A percentile compares a stretch with the other conserved stretches of the same genome.
phyloP scores from a whole-genome alignment of 129 eudicot species.

The Centaurea solstitialis region DNA sequence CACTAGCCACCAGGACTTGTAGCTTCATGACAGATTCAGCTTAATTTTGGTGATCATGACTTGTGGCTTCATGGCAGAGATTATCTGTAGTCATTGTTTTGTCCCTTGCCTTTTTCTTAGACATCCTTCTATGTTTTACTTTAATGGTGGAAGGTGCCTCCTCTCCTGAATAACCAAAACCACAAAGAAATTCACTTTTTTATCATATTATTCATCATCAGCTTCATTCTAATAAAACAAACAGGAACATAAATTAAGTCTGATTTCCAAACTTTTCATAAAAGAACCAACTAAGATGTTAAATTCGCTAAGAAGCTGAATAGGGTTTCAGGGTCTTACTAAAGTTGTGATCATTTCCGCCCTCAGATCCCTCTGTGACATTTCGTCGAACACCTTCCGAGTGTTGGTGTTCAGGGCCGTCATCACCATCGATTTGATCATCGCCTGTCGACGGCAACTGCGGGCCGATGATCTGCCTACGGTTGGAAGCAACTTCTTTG shows the following conservation, averaged over 20 bases:
- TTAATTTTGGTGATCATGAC: conserved; percentile 16
- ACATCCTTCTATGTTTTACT: conserved; percentile 54
- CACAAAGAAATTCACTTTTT: not conserved
- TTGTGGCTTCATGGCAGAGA: conserved; percentile 15
- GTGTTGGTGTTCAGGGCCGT: conserved; percentile 6
- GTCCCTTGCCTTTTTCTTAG: conserved; percentile 42
- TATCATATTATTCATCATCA: not conserved
- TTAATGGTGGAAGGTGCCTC: conserved; percentile 38
- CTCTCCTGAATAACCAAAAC: conserved; percentile 32
- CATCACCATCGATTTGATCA: conserved; percentile 6
- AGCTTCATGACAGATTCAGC: conserved; percentile 12
- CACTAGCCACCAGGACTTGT: conserved; percentile 14
- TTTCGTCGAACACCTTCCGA: conserved; percentile 58
- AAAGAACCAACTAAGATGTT: not conserved
- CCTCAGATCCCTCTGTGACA: conserved; percentile 37
- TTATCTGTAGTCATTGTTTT: conserved; percentile 17
- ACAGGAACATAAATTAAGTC: not conserved
- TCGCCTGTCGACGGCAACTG: conserved; percentile 32
- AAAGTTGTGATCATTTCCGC: conserved; percentile 9
- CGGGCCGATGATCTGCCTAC: conserved; percentile 66
- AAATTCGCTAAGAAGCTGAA: not conserved
- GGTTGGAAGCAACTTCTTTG: conserved; percentile 46
- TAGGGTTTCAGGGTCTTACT: conserved; percentile 28
- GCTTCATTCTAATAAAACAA: conserved; percentile 3
- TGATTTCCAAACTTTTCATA: not conserved